Evolutionary conservation across 1,284 basidiomycete genomes (phyloP).

Genomic region (Boletus subluridellus): DNA sequence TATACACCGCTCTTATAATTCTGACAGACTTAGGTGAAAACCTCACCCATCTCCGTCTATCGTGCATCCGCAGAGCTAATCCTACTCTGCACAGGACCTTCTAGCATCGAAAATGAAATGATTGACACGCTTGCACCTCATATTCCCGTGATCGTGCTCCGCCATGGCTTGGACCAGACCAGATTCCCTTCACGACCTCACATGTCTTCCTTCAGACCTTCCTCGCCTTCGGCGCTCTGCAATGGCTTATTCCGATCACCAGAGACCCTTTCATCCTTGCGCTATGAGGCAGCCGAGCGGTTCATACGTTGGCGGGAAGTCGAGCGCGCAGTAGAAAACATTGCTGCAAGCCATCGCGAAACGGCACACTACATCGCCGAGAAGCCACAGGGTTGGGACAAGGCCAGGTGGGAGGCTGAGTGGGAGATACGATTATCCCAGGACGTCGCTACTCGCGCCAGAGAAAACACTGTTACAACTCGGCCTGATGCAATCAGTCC

Average conservation of each 20-base stretch:
- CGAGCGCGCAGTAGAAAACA: conserved; percentile 46
- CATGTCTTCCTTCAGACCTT: conserved; percentile 53
- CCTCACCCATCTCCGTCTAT: background rate
- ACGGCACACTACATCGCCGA: conserved; percentile 22
- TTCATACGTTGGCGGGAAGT: conserved; percentile 69
- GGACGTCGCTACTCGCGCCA: conserved; percentile 50
- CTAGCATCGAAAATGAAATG: conserved; percentile 42
- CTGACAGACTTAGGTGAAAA: conserved; percentile 45
- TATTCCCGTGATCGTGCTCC: conserved; percentile 56
- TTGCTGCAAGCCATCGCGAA: conserved; percentile 31
- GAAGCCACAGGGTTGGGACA: conserved; percentile 46
- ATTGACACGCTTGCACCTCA: conserved; percentile 50
- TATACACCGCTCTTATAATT: conserved; percentile 58
- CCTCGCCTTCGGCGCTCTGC: conserved; percentile 49
- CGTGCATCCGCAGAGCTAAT: background rate
- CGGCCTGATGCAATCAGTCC: conserved; percentile 13
- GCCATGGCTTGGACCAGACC: conserved; percentile 34
- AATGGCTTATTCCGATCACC: conserved; percentile 58
- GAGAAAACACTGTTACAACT: conserved; percentile 27
- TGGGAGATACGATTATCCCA: conserved; percentile 57
- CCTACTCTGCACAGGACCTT: conserved; percentile 27
- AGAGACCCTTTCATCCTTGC: conserved; percentile 51
- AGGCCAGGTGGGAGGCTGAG: conserved; percentile 59
- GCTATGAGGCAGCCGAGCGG: conserved; percentile 63
- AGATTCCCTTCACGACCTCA: conserved; percentile 32